These are phyloP conservation scores for Cystobasidium slooffiae DNA, from an alignment of 1,284 basidiomycete species.

Conservation along the genomic window DNA sequence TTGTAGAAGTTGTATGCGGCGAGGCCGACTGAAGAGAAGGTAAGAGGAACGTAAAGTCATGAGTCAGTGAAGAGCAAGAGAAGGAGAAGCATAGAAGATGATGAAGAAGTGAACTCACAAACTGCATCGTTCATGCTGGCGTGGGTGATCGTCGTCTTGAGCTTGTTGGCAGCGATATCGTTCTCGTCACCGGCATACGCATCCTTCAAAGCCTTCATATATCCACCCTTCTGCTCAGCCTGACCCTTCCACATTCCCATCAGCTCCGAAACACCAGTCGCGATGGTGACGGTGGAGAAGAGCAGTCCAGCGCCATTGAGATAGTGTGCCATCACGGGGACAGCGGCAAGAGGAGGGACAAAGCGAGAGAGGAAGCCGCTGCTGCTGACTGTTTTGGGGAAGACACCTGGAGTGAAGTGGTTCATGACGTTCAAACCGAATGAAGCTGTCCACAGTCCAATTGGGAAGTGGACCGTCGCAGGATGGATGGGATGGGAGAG, in stretches of 20 bases:
- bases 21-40: conserved; percentile 47
- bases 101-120: neutral
- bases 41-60: too few relatives aligned
- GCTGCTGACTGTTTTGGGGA: conserved; percentile 25
- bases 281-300: conserved; percentile 52
- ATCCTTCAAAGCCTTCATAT: conserved; percentile 45
- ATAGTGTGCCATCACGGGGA: conserved; percentile 53
- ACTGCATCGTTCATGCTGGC: conserved; percentile 55
- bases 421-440: conserved; percentile 51
- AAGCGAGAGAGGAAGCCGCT: conserved; percentile 47
- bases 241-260: conserved; percentile 53
- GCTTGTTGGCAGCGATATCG: conserved; percentile 52
- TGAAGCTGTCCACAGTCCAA: conserved; percentile 51
- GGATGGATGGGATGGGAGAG: conserved; percentile 26
- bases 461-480: conserved; percentile 33
- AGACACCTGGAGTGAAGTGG: conserved; percentile 48
- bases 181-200: conserved; percentile 50
- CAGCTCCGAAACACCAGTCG: conserved; percentile 54
- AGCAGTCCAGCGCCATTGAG: conserved; percentile 53
- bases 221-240: conserved; percentile 50
- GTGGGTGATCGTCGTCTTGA: conserved; percentile 55
- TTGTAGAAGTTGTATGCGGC: conserved; percentile 54
- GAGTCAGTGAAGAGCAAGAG: neutral
- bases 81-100: neutral
- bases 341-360: conserved; percentile 47